phyloP scores from a whole-genome alignment of 2,329 filamentous ascomycete genomes.

The Fusarium udum region DNA sequence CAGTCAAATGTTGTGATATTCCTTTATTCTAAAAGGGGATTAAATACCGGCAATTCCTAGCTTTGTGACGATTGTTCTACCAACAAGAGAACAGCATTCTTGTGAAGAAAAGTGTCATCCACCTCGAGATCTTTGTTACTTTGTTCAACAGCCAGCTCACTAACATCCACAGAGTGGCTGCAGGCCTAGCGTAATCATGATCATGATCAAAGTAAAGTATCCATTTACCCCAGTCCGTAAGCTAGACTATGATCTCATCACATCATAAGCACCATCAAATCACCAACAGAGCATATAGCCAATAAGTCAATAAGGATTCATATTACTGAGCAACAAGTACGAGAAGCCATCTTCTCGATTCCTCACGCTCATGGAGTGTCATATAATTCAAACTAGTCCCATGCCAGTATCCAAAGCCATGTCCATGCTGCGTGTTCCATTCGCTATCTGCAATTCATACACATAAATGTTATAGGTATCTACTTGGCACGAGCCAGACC shows the following conservation, averaged over 20 bases:
- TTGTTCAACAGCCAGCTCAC: neutral
- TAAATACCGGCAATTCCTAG: too few relatives aligned
- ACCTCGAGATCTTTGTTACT: neutral
- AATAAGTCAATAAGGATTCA: constrained; percentile 27
- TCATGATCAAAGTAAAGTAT: constrained; percentile 4
- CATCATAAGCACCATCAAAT: neutral
- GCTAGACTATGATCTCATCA: constrained; percentile 5
- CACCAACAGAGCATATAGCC: neutral
- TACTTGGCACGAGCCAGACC: constrained; percentile 86
- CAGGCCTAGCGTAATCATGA: constrained; percentile 29
- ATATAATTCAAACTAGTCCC: constrained; percentile 33
- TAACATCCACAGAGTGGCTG: constrained; percentile 16
- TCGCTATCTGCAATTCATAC: constrained; percentile 32
- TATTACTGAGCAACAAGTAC: constrained; percentile 38
- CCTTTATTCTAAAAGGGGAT: neutral
- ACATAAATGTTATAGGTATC: constrained; percentile 13
- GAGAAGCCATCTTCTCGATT: constrained; percentile 18
- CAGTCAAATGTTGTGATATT: neutral
- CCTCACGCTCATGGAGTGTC: constrained; percentile 9
- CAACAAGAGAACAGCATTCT: neutral
- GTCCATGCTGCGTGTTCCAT: constrained; percentile 32
- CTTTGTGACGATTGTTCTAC: neutral
- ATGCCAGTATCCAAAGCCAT: constrained; percentile 28
- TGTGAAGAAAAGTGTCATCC: neutral
- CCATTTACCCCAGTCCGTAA: neutral